These are phyloP conservation scores for Endocarpon pusillum DNA, from an alignment of 495 filamentous ascomycete genomes.

Conservation along the genomic window DNA sequence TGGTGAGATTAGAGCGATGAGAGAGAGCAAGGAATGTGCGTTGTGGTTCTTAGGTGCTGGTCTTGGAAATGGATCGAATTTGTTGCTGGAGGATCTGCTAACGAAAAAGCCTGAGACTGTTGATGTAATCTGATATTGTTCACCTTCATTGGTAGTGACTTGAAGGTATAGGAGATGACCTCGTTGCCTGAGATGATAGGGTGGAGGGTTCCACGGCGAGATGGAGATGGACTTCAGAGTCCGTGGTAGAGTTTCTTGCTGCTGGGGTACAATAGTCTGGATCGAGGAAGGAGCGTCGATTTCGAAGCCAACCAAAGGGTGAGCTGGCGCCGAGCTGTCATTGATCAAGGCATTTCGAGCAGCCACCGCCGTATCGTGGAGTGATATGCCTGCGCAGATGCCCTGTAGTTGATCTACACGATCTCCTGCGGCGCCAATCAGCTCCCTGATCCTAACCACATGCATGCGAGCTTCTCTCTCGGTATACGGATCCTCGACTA, in stretches of 20 bases:
- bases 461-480: slow-evolving; percentile 97
- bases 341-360: slow-evolving; percentile 24
- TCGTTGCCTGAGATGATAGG: slow-evolving; percentile 72
- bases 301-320: slow-evolving; percentile 50
- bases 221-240: slow-evolving; percentile 76
- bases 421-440: slow-evolving; percentile 81
- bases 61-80: slow-evolving; percentile 79
- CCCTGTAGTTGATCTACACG: slow-evolving; percentile 79
- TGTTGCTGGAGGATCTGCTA: slow-evolving; percentile 76
- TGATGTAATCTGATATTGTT: slow-evolving; percentile 82
- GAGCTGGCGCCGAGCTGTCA: slow-evolving; percentile 24
- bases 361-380: slow-evolving; percentile 60
- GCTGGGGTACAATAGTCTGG: slow-evolving; percentile 50
- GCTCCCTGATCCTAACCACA: slow-evolving; percentile 70
- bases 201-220: slow-evolving; percentile 92
- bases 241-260: slow-evolving; percentile 52
- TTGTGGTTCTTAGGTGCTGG: slow-evolving; percentile 46
- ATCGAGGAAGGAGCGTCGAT: slow-evolving; percentile 50
- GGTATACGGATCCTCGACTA: slow-evolving; percentile 94
- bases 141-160: slow-evolving; percentile 76
- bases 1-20: slow-evolving; percentile 63
- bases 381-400: slow-evolving; percentile 66
- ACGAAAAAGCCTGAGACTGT: slow-evolving; percentile 92
- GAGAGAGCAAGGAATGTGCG: slow-evolving; percentile 72
- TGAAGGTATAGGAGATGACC: slow-evolving; percentile 89